Base-by-base conservation (phyloP, 2,329 filamentous ascomycete genomes). In the Parastagonospora avenae region DNA sequence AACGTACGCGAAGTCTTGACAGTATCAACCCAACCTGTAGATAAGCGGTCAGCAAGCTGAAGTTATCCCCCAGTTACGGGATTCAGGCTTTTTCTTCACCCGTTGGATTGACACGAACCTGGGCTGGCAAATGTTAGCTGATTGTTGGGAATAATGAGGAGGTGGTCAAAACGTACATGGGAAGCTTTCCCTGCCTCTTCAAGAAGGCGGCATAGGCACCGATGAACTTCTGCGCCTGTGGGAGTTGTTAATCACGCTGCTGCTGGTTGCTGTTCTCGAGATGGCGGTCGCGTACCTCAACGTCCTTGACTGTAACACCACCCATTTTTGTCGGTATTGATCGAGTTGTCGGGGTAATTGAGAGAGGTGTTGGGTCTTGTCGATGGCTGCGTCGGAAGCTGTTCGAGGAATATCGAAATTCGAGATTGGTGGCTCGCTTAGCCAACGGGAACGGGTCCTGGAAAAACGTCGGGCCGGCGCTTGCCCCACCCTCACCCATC, bases 11-110 rank as follows among this genome's bases (percentile, higher is more conserved):
- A 93, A 71, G 93, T 97, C 90, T 99, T 99, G 83, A 97, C 94
- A 75, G 93, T 97, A 79, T 99, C 94, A 79, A 97, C 93, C 93
- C 93, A 97, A 84, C 91, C 92, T 95, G 78, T 79, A 80, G 77
- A 79, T 74, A 72, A 71, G 61, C 59, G 60, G 75, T 79, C 72
- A 79, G 76, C 72, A 67, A 71, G 62, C 66, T 66, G 64, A 67
- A 63, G 64, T 69, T 72, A 76, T 76, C 78, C 78, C 78, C 77
- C 78, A 78, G 74, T 73, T 75, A 80, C 78, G 79, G 77, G 79
- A 80, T 80, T 81, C 79, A 80, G 78, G 76, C 75, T 74, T 76
- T 70, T 72, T 67, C 60, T 64, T 71, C 64, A 69, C 64, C 67
- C 63, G 65, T 54, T 64, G 66, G 64, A 71, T 60, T 60, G 62